Evolutionary conservation across 345 rosid genomes (phyloP).

Genomic region (Luvunga scandens): DNA sequence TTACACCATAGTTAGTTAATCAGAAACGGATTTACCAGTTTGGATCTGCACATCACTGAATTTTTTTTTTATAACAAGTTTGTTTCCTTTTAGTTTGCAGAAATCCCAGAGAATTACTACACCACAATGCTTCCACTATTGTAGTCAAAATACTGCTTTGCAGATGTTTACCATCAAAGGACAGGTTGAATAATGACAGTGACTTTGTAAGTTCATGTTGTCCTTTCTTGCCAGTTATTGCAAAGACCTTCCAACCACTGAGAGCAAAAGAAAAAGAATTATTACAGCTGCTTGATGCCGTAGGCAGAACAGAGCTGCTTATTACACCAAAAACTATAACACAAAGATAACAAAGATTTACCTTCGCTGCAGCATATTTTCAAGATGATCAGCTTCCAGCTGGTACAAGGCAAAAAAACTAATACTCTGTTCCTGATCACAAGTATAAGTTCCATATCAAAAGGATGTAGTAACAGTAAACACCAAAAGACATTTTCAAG

Average conservation of each 20-base stretch:
- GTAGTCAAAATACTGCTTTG: constrained; percentile 2
- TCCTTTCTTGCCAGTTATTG: constrained; percentile 80
- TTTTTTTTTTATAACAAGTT: neutral
- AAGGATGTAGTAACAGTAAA: neutral
- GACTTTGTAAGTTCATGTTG: constrained; percentile 74
- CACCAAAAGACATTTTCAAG: neutral
- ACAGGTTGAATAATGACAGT: constrained; percentile 63
- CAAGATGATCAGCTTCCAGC: constrained; percentile 90
- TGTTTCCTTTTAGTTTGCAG: neutral
- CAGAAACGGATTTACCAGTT: neutral
- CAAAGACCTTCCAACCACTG: constrained; percentile 91
- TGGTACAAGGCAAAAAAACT: constrained; percentile 94
- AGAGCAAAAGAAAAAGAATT: constrained; percentile 1
- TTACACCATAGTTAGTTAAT: neutral
- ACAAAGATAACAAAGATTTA: constrained; percentile 17
- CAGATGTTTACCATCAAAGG: constrained; percentile 68
- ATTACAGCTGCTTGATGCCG: neutral
- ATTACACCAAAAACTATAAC: neutral
- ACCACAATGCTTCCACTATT: neutral
- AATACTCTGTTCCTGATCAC: constrained; percentile 72
- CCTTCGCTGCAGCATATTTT: constrained; percentile 69
- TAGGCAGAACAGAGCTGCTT: neutral
- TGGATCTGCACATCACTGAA: neutral
- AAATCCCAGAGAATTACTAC: neutral
- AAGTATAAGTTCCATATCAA: constrained; percentile 27